phyloP scores from a whole-genome alignment of 169 alveolate genomes.

The Plasmodium yoelii region DNA sequence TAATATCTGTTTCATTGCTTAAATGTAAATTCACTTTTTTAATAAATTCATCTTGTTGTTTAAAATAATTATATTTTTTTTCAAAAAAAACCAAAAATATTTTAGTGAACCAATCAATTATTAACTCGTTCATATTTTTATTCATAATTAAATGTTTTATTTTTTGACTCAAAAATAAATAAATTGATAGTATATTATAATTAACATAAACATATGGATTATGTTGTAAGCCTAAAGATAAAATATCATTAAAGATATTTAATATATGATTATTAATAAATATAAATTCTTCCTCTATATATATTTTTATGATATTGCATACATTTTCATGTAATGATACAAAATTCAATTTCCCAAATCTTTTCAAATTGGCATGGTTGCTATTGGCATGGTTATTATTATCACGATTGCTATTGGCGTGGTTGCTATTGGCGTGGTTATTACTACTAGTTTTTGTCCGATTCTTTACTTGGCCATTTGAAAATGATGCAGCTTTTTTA shows the following conservation, averaged over 20 bases:
- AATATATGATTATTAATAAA: conserved; percentile 15
- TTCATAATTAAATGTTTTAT: conserved; percentile 13
- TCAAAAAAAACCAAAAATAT: conserved; percentile 12
- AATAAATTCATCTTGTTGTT: conserved; percentile 23
- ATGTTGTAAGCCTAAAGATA: conserved; percentile 15
- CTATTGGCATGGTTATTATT: too few relatives aligned
- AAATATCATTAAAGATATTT: conserved; percentile 16
- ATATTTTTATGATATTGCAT: conserved; percentile 34
- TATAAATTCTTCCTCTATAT: conserved; percentile 32
- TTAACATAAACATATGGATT: conserved; percentile 27
- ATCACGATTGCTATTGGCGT: too few relatives aligned
- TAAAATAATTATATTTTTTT: conserved; percentile 17
- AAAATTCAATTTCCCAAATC: background rate
- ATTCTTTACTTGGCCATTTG: too few relatives aligned
- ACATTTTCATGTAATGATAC: conserved; percentile 37
- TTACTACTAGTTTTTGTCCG: too few relatives aligned
- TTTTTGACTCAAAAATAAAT: conserved; percentile 35
- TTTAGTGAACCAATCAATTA: conserved; percentile 27
- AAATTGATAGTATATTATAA: conserved; percentile 12
- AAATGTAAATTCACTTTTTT: conserved; percentile 23
- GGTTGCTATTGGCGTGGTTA: too few relatives aligned
- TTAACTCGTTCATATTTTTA: conserved; percentile 18
- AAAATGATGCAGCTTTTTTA: background rate
- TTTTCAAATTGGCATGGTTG: background rate
- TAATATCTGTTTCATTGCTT: background rate